Base-by-base conservation (phyloP, 1,139 yeast species). In the Geotrichum europaeum region DNA sequence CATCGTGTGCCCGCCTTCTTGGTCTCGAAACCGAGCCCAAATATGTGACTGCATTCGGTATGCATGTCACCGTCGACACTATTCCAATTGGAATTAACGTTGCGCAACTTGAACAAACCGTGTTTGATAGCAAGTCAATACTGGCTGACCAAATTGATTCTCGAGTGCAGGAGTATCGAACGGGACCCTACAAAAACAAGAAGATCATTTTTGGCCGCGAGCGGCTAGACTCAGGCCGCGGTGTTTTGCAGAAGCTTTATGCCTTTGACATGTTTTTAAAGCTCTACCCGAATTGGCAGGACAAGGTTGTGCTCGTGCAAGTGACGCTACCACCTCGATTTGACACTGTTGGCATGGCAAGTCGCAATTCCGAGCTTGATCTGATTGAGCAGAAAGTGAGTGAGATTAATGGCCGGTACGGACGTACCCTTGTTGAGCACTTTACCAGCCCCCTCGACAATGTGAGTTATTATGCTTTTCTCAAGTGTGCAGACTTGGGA, bases 181-280 rank as follows among this genome's bases (percentile, higher is more conserved):
- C 20, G 15, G 51, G 83, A 57, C 77, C 89, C 47, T 90, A 90
- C 71, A 81, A 81, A 24, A 89, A 83, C 66, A 85, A 88, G 71
- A 87, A 86, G 71, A 82, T 94, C 60, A 91, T 94, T 66, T 96
- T 94, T 51, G 99, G 99, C 56, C 96, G 95, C 53, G 99, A 92
- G 75, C 81, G 98, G 70, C 78, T 92, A 66, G 99, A 92, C 72
- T 89, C 90, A 70, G 92, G 94, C 68, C 90, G 94, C 70, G 97
- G 98, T 60, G 97, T 94, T 2, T 96, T 97, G 1, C 98, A 92
- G 70, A 92, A 92, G 73, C 79, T 92, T 54, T 96, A 91, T 70
- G 97, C 97, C 0, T 88, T 90, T 75, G 97, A 91, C 71, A 82
- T 84, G 76, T 89, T 94, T 67, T 78, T 94, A 66, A 89, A 86